These are phyloP conservation scores for Gossypium arboreum DNA, from an alignment of 345 rosid genomes.

Conservation along the genomic window DNA sequence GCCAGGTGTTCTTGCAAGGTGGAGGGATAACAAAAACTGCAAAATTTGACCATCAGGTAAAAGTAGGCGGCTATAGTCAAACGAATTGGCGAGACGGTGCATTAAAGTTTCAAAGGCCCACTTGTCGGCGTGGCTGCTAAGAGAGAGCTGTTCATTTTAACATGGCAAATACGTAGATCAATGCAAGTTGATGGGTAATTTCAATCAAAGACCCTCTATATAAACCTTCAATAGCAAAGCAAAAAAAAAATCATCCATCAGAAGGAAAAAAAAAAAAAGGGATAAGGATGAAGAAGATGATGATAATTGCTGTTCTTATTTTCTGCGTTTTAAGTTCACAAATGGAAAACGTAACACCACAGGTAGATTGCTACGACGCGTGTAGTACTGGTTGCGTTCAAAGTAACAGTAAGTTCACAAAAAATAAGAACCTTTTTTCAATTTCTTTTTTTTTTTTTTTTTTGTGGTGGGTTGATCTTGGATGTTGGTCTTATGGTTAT, in stretches of 20 bases:
- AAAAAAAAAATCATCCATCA: not conserved
- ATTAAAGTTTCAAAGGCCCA: not conserved
- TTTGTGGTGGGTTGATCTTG: not conserved
- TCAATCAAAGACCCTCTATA: not conserved
- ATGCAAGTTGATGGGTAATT: not conserved
- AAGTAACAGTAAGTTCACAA: conserved; percentile 27
- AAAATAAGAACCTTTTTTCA: not conserved
- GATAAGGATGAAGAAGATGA: conserved; percentile 26
- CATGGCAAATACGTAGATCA: conserved; percentile 9
- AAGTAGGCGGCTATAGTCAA: conserved; percentile 1
- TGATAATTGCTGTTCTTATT: conserved; percentile 20
- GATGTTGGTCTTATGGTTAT: not conserved
- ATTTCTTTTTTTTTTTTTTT: not conserved
- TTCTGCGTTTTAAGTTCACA: conserved; percentile 17
- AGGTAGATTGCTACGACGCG: conserved; percentile 47
- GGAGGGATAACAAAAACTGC: not conserved
- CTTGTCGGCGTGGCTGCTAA: not conserved
- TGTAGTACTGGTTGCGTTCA: conserved; percentile 53
- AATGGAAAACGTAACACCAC: conserved; percentile 27
- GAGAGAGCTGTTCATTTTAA: not conserved
- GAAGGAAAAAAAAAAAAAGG: not conserved
- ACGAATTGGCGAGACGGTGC: not conserved
- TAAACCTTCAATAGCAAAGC: not conserved
- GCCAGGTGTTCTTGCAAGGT: no score
- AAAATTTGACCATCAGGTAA: not conserved